Evolutionary conservation across 2,329 filamentous ascomycete genomes (phyloP).

Genomic region (Remersonia thermophila): DNA sequence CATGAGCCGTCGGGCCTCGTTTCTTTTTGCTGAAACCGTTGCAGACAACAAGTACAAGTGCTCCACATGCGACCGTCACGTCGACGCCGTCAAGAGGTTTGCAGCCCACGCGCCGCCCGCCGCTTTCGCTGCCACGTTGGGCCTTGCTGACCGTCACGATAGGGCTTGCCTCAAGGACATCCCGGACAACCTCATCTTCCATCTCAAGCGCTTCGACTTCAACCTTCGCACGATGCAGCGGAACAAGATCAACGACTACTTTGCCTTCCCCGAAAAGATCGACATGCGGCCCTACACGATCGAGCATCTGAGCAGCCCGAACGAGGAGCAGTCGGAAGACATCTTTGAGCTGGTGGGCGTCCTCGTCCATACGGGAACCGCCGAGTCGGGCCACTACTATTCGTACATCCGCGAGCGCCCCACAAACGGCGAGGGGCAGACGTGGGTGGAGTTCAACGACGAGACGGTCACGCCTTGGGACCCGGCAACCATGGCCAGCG

Average conservation of each 20-base stretch:
- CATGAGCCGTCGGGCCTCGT: background rate
- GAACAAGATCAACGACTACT: constrained; percentile 91
- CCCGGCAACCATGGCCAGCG: constrained; percentile 54
- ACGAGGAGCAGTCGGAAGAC: constrained; percentile 48
- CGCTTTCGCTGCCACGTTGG: background rate
- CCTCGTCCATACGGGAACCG: constrained; percentile 83
- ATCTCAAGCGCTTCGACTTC: constrained; percentile 80
- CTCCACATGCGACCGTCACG: constrained; percentile 74
- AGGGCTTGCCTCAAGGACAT: constrained; percentile 85
- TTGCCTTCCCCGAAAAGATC: constrained; percentile 71
- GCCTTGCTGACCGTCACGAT: constrained; percentile 1
- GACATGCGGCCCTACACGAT: constrained; percentile 86
- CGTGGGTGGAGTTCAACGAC: constrained; percentile 93
- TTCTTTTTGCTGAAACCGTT: too few species aligned
- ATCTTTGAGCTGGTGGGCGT: constrained; percentile 90
- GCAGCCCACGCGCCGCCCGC: constrained; percentile 10
- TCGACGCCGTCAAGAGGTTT: constrained; percentile 82
- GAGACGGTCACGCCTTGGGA: constrained; percentile 70
- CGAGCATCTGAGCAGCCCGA: constrained; percentile 60
- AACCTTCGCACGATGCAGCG: constrained; percentile 64
- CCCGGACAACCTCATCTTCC: constrained; percentile 89
- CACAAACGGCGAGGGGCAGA: constrained; percentile 30
- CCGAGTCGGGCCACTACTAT: constrained; percentile 94
- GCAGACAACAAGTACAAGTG: constrained; percentile 99
- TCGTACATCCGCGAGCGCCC: constrained; percentile 82